Percentiles rank a stretch among this genome's conserved stretches.
phyloP scores from a whole-genome alignment of 371 early-diverging fungal species.

The Apophysomyces variabilis region DNA sequence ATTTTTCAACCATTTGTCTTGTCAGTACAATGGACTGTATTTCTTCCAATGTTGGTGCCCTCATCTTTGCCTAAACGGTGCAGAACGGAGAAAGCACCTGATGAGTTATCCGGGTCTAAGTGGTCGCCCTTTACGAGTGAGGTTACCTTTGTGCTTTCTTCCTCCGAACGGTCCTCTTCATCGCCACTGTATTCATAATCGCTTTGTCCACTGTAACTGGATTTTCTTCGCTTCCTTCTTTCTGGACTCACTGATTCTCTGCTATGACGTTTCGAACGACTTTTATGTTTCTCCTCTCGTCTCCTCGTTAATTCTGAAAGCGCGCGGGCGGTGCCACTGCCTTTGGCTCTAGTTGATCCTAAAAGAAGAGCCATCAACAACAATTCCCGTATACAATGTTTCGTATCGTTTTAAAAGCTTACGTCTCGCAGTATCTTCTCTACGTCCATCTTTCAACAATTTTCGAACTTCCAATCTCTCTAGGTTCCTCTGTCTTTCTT shows the following conservation, averaged over 20 bases:
- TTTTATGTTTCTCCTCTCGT: conserved; percentile 55
- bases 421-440: conserved; percentile 63
- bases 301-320: conserved; percentile 59
- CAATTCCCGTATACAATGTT: neutral
- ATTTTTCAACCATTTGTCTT: conserved; percentile 70
- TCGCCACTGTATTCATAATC: conserved; percentile 44
- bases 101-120: neutral
- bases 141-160: conserved; percentile 30
- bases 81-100: neutral
- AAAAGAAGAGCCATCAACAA: neutral
- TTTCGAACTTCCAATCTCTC: conserved; percentile 66
- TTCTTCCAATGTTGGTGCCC: conserved; percentile 63
- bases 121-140: too few relatives aligned
- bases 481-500: conserved; percentile 60
- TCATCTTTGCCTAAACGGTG: conserved; percentile 38
- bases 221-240: conserved; percentile 34
- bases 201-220: conserved; percentile 35
- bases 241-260: conserved; percentile 43
- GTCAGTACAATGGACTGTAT: conserved; percentile 63
- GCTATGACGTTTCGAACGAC: conserved; percentile 37
- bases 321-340: conserved; percentile 49
- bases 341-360: conserved; percentile 68
- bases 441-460: conserved; percentile 56
- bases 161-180: conserved; percentile 32
- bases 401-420: conserved; percentile 15